phyloP scores from a whole-genome alignment of 1,284 basidiomycete genomes.

The Irpex sp. region DNA sequence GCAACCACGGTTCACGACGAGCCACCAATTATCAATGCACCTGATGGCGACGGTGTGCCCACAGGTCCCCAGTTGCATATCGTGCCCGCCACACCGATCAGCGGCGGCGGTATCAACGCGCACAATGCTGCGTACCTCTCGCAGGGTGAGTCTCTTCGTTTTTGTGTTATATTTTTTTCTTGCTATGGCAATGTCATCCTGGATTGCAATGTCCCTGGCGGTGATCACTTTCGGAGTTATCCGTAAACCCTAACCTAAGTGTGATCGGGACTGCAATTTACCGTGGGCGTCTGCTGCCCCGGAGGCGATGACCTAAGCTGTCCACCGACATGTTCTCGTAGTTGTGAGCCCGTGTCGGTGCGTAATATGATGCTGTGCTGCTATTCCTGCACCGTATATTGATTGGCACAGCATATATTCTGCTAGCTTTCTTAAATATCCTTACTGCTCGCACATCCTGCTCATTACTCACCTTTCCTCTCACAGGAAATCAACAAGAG shows the following conservation, averaged over 20 bases:
- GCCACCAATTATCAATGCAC: constrained; percentile 62
- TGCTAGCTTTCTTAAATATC: not conserved
- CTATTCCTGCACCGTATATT: not conserved
- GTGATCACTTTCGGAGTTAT: not conserved
- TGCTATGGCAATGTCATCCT: not conserved
- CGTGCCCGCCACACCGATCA: constrained; percentile 77
- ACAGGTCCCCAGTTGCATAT: constrained; percentile 65
- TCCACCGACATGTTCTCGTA: constrained; percentile 1
- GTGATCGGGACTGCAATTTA: not conserved
- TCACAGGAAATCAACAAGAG: constrained; percentile 9
- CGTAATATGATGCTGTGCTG: not conserved
- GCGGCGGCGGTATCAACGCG: constrained; percentile 48
- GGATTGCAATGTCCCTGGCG: not conserved
- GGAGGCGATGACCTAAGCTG: not conserved
- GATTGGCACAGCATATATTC: not conserved
- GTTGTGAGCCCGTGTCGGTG: constrained; percentile 1
- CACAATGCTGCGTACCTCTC: constrained; percentile 46
- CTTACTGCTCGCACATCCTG: not conserved
- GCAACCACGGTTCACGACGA: constrained; percentile 27
- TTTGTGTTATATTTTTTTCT: not conserved
- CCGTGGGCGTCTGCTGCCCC: not conserved
- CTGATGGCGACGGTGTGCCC: constrained; percentile 52
- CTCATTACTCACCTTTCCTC: constrained; percentile 1
- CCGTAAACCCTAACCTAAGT: constrained; percentile 2
- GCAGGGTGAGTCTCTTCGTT: constrained; percentile 41